Evolutionary conservation across 768 basidiomycete genomes (phyloP), one percentile per base, ranked within the genome.

Genomic region (Leccinum pellstonianum): DNA sequence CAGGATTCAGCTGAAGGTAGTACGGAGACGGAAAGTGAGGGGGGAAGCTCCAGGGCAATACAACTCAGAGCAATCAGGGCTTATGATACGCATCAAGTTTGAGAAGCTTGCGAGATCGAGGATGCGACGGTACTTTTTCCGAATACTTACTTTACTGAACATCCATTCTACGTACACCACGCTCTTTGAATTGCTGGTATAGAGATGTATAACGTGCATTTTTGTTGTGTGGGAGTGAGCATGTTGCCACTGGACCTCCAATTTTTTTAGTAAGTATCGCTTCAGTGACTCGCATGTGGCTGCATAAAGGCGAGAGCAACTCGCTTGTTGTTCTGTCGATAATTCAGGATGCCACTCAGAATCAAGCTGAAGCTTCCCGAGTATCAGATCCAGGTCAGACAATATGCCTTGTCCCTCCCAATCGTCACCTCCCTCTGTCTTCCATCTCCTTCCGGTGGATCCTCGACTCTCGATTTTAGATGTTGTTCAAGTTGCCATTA

Each of bases 21-120:
- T 23, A 48, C 19, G 47, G 47, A 48, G 17, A 23, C 47, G 47
- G 47, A 48, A 15, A 15, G 21, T 12, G 23, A 48, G 19, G 11
- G 19, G 23, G 41, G 3, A 41, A 41, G 41, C 41, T 41, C 41
- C 9, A 41, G 41, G 41, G 41, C 8, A 41, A 41, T 41, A 41
- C 41, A n/a, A 10, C 41, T 41, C n/a, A 41, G 9, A 41, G 41
- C 9, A n/a, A 41, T 41, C 9, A 41, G n/a, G 41, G n/a, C 9
- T n/a, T n/a, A n/a, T 41, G n/a, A 41, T 41, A n/a, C 9, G 4
- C 41, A 41, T 41, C 41, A n/a, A n/a, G 41, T 41, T 41, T n/a
- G 41, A 41, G 41, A 41, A 41, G 41, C 41, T 41, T n/a, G 41
- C 41, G 41, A 41, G 4, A n/a, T 41, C 74, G 66, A 41, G 38